A percentile compares a stretch with the other conserved stretches of the same genome.
Evolutionary conservation across 2,329 filamentous ascomycete genomes (phyloP).

Genomic region (Tympanopsis confertula): DNA sequence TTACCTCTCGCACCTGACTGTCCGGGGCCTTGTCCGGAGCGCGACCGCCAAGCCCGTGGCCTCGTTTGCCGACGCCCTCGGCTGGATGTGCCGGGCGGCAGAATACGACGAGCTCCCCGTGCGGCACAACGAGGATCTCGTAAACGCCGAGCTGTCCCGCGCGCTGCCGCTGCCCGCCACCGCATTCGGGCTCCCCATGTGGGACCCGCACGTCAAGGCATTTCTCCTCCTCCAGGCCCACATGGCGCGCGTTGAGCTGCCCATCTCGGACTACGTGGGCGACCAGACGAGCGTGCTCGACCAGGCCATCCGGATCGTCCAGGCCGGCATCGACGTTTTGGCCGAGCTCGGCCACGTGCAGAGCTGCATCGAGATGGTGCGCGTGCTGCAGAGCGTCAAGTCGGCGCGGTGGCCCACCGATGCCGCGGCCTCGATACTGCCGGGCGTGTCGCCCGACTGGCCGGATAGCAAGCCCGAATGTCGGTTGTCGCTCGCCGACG

Average conservation of each 20-base stretch:
- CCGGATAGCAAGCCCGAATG: slow-evolving; percentile 23
- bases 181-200: slow-evolving; percentile 73
- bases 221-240: slow-evolving; percentile 90
- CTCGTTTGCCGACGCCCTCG: slow-evolving; percentile 63
- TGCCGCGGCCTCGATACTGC: slow-evolving; percentile 66
- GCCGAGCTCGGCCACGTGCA: slow-evolving; percentile 77
- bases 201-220: slow-evolving; percentile 96
- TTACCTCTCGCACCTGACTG: slow-evolving; percentile 90
- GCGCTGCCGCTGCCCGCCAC: slow-evolving; percentile 57
- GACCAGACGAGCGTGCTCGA: slow-evolving; percentile 85
- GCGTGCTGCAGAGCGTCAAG: slow-evolving; percentile 82
- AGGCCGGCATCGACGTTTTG: slow-evolving; percentile 86
- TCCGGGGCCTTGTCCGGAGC: slow-evolving; percentile 61
- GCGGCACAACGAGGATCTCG: slow-evolving; percentile 93
- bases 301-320: slow-evolving; percentile 91
- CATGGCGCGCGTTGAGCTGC: slow-evolving; percentile 83
- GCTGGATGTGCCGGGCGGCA: slow-evolving; percentile 85
- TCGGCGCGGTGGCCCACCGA: slow-evolving; percentile 83
- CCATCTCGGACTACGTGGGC: slow-evolving; percentile 93
- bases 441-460: slow-evolving; percentile 45
- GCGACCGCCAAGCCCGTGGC: slow-evolving; percentile 61
- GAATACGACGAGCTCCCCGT: slow-evolving; percentile 98
- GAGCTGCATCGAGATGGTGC: slow-evolving; percentile 71
- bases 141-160: slow-evolving; percentile 80
- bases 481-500: slow-evolving; percentile 19